These are phyloP conservation scores for Arabidopsis suecica DNA, from an alignment of 345 rosid species.

Conservation along the genomic window DNA sequence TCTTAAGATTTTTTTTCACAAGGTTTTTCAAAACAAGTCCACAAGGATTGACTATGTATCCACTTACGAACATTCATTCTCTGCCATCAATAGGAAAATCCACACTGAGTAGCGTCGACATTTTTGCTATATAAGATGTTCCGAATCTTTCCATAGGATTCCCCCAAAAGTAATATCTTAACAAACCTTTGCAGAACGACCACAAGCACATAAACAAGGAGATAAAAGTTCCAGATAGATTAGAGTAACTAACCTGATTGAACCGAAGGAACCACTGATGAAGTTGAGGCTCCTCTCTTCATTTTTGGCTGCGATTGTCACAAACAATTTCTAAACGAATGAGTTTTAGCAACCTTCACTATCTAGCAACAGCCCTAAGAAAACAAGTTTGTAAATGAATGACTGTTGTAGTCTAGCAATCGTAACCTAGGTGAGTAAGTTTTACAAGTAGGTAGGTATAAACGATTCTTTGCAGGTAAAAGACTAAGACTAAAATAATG, in stretches of 20 bases:
- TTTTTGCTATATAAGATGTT: not conserved
- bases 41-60: not conserved
- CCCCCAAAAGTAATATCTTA: not conserved
- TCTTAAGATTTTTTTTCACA: not conserved
- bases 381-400: conserved; percentile 7
- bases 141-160: not conserved
- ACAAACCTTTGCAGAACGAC: conserved; percentile 21
- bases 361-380: conserved; percentile 17
- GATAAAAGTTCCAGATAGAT: conserved; percentile 3
- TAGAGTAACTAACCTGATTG: conserved; percentile 61
- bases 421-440: conserved; percentile 24
- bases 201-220: conserved; percentile 22
- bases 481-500: not conserved
- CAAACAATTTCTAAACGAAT: conserved; percentile 12
- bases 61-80: conserved; percentile 1
- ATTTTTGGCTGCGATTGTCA: conserved; percentile 63
- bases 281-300: conserved; percentile 69
- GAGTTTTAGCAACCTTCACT: conserved; percentile 12
- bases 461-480: conserved; percentile 11
- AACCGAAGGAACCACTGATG: conserved; percentile 43
- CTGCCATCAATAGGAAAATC: not conserved
- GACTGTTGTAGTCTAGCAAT: conserved; percentile 11
- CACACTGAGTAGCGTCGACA: not conserved
- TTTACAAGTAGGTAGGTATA: conserved; percentile 18
- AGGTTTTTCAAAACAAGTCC: not conserved